Percentiles rank a stretch among this genome's conserved stretches.
Conservation (phyloP, 108 stramenopile genomes). For the Chaetoceros muelleri region DNA sequence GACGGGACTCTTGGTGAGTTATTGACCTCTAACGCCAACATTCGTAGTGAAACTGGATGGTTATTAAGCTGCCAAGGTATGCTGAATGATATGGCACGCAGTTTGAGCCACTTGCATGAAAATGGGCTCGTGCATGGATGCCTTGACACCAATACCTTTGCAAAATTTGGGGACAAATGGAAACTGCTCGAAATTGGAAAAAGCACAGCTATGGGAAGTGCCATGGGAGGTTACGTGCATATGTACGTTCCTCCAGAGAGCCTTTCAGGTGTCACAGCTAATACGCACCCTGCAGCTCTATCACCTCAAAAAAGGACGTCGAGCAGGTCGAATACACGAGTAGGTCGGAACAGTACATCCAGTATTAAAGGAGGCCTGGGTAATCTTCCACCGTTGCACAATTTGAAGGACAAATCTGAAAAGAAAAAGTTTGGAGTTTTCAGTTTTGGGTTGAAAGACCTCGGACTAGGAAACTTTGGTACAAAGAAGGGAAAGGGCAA, state of each 20-base stretch:
- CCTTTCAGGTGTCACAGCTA: neutral
- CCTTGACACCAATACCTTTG: neutral
- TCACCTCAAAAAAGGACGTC: neutral
- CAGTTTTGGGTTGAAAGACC: constrained; percentile 1
- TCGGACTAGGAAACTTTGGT: neutral
- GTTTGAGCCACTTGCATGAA: neutral
- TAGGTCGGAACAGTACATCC: neutral
- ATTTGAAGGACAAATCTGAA: neutral
- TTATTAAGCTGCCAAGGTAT: neutral
- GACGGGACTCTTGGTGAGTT: neutral
- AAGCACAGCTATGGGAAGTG: neutral
- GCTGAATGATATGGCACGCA: neutral
- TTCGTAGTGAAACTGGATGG: neutral
- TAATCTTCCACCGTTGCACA: neutral
- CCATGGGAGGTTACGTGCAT: neutral
- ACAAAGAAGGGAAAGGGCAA: neutral
- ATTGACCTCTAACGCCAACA: neutral
- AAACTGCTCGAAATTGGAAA: neutral
- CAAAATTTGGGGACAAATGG: neutral
- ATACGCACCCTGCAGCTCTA: neutral
- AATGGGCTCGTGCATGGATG: neutral
- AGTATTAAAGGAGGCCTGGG: neutral
- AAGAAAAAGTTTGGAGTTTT: constrained; percentile 16
- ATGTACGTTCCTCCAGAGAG: neutral
- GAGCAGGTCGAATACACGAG: neutral